These are phyloP conservation scores for Alternaria sp. DNA, from an alignment of 2,329 filamentous ascomycete species.

Conservation along the genomic window DNA sequence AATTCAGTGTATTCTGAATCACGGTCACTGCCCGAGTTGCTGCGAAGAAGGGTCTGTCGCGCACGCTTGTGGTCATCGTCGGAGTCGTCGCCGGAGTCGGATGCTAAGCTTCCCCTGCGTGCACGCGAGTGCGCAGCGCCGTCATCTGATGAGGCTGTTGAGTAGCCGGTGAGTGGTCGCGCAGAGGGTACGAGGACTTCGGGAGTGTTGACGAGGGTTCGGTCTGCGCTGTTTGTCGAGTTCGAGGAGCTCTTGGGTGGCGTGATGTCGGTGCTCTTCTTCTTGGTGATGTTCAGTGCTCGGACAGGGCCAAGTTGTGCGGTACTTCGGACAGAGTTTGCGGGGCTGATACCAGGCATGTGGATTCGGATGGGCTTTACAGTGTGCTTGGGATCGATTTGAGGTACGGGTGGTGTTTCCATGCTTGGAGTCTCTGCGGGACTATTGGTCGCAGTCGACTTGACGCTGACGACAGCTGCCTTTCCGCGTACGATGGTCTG, in stretches of 20 bases:
- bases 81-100: conserved; percentile 38
- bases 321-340: conserved; percentile 48
- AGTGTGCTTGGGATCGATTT: conserved; percentile 67
- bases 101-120: conserved; percentile 39
- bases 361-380: conserved; percentile 49
- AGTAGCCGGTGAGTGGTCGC: conserved; percentile 44
- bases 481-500: conserved; percentile 88
- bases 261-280: conserved; percentile 39
- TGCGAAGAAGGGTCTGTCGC: conserved; percentile 40
- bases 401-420: conserved; percentile 74
- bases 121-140: conserved; percentile 45
- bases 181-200: conserved; percentile 35
- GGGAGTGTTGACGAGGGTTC: conserved; percentile 35
- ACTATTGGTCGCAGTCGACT: conserved; percentile 68
- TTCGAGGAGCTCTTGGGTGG: conserved; percentile 38
- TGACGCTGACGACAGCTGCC: conserved; percentile 92
- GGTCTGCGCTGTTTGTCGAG: conserved; percentile 28
- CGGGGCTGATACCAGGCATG: conserved; percentile 52
- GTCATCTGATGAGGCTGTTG: conserved; percentile 43
- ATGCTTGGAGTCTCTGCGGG: conserved; percentile 58
- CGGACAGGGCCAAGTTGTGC: conserved; percentile 55
- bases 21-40: conserved; percentile 32
- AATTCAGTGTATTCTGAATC: conserved; percentile 47
- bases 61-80: conserved; percentile 48
- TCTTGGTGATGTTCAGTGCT: conserved; percentile 56